These are phyloP conservation scores for Mortierella sp. DNA, from an alignment of 371 early-diverging fungal genomes.

Conservation along the genomic window DNA sequence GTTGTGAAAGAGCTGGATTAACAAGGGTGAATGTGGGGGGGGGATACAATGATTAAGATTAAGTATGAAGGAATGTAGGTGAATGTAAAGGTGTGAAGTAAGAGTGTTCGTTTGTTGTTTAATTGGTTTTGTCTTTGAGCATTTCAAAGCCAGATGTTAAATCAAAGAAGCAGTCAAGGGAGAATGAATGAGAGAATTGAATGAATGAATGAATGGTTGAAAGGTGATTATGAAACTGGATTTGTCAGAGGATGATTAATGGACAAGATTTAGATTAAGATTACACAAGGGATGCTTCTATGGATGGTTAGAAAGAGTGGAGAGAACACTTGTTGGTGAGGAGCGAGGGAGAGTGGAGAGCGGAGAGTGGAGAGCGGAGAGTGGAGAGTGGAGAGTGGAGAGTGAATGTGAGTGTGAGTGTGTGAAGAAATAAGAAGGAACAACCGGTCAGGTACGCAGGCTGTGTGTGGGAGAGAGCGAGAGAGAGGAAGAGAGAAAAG, in stretches of 20 bases:
- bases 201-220: background rate
- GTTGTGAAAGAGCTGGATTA: background rate
- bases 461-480: too few relatives aligned
- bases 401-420: too few relatives aligned
- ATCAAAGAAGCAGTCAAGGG: background rate
- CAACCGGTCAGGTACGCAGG: too few relatives aligned
- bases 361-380: background rate
- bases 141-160: slow-evolving; percentile 1
- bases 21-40: background rate
- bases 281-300: too few relatives aligned
- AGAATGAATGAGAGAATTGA: background rate
- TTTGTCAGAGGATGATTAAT: background rate
- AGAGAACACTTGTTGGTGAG: background rate
- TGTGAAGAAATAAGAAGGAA: background rate
- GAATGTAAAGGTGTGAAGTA: background rate
- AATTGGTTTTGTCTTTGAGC: background rate
- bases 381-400: too few relatives aligned
- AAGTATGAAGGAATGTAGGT: background rate
- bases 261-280: background rate
- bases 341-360: background rate
- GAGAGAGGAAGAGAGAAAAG: too few relatives aligned
- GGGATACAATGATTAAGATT: background rate
- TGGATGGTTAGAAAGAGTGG: background rate
- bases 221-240: background rate
- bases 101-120: background rate